A percentile compares a stretch with the other conserved stretches of the same genome.
phyloP scores from a whole-genome alignment of 176 grass and related monocot species.

The Musa schizocarpa region DNA sequence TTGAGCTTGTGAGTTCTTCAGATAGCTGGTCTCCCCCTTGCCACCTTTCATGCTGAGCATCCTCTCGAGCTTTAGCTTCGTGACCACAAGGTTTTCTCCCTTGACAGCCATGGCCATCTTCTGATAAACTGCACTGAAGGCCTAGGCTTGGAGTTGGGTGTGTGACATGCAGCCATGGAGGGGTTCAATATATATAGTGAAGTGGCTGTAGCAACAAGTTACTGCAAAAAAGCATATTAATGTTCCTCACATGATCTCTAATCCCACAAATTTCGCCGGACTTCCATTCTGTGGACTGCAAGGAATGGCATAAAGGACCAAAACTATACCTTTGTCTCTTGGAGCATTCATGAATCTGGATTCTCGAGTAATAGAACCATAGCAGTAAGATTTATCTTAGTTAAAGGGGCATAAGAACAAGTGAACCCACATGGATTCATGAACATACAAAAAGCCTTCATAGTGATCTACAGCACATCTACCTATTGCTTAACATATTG shows the following conservation, averaged over 20 bases:
- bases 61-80: background rate
- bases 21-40: constrained; percentile 1
- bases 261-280: background rate
- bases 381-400: too few relatives aligned
- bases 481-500: too few relatives aligned
- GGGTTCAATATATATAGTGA: background rate
- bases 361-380: too few relatives aligned
- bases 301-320: background rate
- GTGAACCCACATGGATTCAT: too few relatives aligned
- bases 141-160: background rate
- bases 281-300: background rate
- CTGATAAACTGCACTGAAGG: background rate
- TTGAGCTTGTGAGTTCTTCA: constrained; percentile 11
- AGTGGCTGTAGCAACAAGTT: background rate
- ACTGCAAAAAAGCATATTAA: background rate
- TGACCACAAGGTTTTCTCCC: background rate
- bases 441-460: too few relatives aligned
- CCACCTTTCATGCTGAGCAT: constrained; percentile 15
- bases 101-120: constrained; percentile 1
- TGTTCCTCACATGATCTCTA: background rate
- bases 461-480: too few relatives aligned
- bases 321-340: too few relatives aligned
- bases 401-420: too few relatives aligned
- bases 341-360: background rate
- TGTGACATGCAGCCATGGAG: background rate